These are phyloP conservation scores for Aspergillus proliferans DNA, from an alignment of 2,329 filamentous ascomycete genomes.

Conservation along the genomic window DNA sequence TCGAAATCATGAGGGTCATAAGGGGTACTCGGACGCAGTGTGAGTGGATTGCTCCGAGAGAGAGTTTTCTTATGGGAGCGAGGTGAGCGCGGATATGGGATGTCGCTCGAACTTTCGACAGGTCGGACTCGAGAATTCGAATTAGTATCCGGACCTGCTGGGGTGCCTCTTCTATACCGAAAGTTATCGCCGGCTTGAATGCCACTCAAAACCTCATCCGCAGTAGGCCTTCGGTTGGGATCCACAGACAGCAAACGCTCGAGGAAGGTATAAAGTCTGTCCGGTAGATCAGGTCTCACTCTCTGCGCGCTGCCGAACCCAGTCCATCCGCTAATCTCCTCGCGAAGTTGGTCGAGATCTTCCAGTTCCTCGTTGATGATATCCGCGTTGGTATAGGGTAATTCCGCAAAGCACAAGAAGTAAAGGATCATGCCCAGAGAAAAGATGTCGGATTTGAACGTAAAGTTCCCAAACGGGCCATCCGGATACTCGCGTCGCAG, in stretches of 20 bases:
- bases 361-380: slow-evolving; percentile 84
- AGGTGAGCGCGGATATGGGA: slow-evolving; percentile 20
- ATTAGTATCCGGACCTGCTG: slow-evolving; percentile 27
- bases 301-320: slow-evolving; percentile 75
- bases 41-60: slow-evolving; percentile 11
- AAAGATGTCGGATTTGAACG: slow-evolving; percentile 96
- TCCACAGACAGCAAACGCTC: slow-evolving; percentile 73
- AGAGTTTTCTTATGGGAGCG: slow-evolving; percentile 23
- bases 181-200: slow-evolving; percentile 61
- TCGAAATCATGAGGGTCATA: slow-evolving; percentile 18
- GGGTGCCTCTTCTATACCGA: slow-evolving; percentile 29
- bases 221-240: slow-evolving; percentile 70
- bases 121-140: slow-evolving; percentile 33
- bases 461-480: slow-evolving; percentile 84
- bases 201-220: slow-evolving; percentile 73
- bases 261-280: slow-evolving; percentile 77
- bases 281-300: slow-evolving; percentile 73
- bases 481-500: slow-evolving; percentile 57
- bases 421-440: slow-evolving; percentile 97
- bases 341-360: slow-evolving; percentile 75
- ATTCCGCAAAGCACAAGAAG: slow-evolving; percentile 88
- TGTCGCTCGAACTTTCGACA: slow-evolving; percentile 29
- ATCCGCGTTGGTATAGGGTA: slow-evolving; percentile 82
- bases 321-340: slow-evolving; percentile 79
- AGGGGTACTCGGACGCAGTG: slow-evolving; percentile 20